A percentile compares a stretch with the other conserved stretches of the same genome.
Conservation (phyloP, 2,329 filamentous ascomycete species). For the Colletotrichum neosansevieriae region DNA sequence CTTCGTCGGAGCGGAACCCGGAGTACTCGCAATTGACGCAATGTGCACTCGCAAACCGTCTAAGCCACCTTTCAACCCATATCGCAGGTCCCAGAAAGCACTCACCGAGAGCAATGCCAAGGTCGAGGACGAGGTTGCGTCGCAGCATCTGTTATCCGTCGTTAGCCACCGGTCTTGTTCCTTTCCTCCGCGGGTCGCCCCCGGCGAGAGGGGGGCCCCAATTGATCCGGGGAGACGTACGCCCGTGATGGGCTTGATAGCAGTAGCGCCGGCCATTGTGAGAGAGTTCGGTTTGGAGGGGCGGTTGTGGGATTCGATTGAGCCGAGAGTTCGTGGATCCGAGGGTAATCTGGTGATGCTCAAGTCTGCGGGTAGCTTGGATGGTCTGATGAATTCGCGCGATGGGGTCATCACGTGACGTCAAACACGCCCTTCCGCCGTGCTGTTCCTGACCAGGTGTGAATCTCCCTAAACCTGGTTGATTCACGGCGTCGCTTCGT, state of each 20-base stretch:
- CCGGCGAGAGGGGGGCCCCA: constrained; percentile 39
- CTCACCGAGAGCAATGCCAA: constrained; percentile 68
- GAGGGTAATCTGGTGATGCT: constrained; percentile 25
- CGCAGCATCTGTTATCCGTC: constrained; percentile 67
- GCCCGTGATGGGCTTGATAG: constrained; percentile 68
- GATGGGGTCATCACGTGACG: constrained; percentile 36
- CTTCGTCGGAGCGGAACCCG: not conserved
- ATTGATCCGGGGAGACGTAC: constrained; percentile 61
- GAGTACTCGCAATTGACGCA: not conserved
- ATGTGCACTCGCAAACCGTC: too few species aligned
- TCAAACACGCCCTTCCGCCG: not conserved
- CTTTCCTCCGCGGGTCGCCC: constrained; percentile 4
- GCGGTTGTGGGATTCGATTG: constrained; percentile 30
- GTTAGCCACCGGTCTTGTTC: constrained; percentile 43
- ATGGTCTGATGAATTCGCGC: constrained; percentile 40
- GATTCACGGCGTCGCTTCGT: not conserved
- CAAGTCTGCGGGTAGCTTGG: constrained; percentile 20
- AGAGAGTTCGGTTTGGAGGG: constrained; percentile 28
- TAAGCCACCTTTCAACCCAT: too few species aligned
- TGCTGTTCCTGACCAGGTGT: too few species aligned
- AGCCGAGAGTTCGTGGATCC: constrained; percentile 23
- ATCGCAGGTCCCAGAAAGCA: constrained; percentile 30
- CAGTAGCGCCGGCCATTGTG: constrained; percentile 59
- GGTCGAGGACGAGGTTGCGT: constrained; percentile 68
- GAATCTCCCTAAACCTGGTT: constrained; percentile 12